Percentiles rank a stretch among this genome's conserved stretches.
Evolutionary conservation across 176 grass and related monocot genomes (phyloP).

Genomic region (Carex pumila): DNA sequence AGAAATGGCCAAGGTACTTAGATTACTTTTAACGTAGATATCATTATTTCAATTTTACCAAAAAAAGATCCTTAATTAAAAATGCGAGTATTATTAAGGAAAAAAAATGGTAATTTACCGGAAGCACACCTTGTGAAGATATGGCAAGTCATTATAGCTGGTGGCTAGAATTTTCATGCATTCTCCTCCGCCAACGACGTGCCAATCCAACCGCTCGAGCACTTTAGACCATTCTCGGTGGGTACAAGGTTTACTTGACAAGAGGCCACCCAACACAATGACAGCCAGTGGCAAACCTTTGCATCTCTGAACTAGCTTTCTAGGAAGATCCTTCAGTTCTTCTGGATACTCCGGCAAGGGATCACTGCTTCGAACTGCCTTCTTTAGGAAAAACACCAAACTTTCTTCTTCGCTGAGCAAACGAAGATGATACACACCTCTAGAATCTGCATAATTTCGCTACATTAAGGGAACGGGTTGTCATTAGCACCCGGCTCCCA

Average conservation of each 20-base stretch:
- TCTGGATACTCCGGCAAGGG: background rate
- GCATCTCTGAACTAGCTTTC: background rate
- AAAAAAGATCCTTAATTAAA: no score
- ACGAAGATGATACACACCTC: background rate
- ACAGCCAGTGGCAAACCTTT: background rate
- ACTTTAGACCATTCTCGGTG: background rate
- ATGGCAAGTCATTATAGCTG: background rate
- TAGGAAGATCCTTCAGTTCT: background rate
- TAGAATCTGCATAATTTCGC: background rate
- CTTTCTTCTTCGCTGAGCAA: slow-evolving; percentile 6
- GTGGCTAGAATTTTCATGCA: background rate
- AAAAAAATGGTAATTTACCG: background rate
- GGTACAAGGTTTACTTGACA: background rate
- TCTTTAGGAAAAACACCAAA: slow-evolving; percentile 4
- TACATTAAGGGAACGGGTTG: background rate
- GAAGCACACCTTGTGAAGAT: background rate
- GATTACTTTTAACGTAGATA: no score
- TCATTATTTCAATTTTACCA: no score
- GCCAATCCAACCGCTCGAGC: background rate
- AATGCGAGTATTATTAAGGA: background rate
- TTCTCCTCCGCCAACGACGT: background rate
- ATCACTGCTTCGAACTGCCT: background rate
- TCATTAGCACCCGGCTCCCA: slow-evolving; percentile 17
- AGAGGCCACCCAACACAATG: background rate
- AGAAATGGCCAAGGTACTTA: no score